A percentile compares a stretch with the other conserved stretches of the same genome.
Evolutionary conservation across 176 grass and related monocot genomes (phyloP).

Genomic region (Aegilops tauschii): DNA sequence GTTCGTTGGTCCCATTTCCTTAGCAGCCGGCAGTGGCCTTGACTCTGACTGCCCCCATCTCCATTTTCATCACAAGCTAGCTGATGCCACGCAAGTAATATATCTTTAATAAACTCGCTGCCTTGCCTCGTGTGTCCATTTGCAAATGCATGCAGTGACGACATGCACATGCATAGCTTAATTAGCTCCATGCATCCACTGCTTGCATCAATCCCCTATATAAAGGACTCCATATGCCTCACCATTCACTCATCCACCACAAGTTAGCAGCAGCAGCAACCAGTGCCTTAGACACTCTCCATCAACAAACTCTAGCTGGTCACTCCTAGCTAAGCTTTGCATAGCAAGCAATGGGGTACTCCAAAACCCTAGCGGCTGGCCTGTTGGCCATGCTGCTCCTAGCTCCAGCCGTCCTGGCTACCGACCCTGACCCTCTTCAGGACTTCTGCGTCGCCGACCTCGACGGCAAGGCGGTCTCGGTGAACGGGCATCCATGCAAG

Average conservation of each 20-base stretch:
- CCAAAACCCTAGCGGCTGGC: not conserved
- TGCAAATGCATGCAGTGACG: not conserved
- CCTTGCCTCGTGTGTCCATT: not conserved
- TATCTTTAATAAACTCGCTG: not conserved
- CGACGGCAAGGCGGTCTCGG: no score
- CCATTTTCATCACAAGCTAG: no score
- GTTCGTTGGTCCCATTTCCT: not conserved
- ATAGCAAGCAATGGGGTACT: not conserved
- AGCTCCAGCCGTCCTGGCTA: not conserved
- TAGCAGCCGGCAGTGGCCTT: not conserved
- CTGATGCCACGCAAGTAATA: not conserved
- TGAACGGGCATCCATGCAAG: conserved; percentile 50
- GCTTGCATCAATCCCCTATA: not conserved
- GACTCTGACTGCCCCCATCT: not conserved
- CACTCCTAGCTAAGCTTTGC: not conserved
- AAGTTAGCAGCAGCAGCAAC: not conserved
- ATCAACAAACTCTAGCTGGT: not conserved
- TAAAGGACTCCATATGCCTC: not conserved
- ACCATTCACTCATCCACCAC: not conserved
- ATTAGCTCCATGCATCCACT: not conserved
- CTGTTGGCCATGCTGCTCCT: not conserved
- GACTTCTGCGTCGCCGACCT: conserved; percentile 46
- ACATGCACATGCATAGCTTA: not conserved
- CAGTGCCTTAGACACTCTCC: no score
- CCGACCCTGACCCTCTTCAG: conserved; percentile 43